phyloP scores from a whole-genome alignment of 768 basidiomycete species.

The Sistotremastrum niveocremeum region DNA sequence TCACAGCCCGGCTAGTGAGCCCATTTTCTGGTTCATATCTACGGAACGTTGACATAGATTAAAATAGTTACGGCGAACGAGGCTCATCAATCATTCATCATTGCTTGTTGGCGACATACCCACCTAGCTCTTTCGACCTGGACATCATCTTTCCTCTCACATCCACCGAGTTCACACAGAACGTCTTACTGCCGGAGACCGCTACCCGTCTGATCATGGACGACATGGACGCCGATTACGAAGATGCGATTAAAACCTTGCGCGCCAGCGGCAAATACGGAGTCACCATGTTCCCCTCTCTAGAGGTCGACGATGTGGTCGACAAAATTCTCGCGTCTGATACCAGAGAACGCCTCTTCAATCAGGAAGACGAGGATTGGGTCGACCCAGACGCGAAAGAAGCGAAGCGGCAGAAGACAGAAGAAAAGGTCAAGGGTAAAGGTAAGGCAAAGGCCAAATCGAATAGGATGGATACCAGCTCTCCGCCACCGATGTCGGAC shows the following conservation, averaged over 20 bases:
- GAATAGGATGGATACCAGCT: no score
- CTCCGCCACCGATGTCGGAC: no score
- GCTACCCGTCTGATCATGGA: slow-evolving; percentile 71
- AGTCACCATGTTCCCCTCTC: slow-evolving; percentile 61
- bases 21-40: background rate
- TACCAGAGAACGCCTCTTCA: no score
- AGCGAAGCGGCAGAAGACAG: no score
- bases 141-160: slow-evolving; percentile 50
- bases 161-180: slow-evolving; percentile 63
- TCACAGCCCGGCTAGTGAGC: slow-evolving; percentile 86
- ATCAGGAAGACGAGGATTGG: no score
- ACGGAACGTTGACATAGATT: background rate
- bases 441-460: no score
- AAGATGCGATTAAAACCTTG: slow-evolving; percentile 40
- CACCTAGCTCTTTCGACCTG: slow-evolving; percentile 41
- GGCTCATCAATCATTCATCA: slow-evolving; percentile 74
- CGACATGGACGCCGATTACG: slow-evolving; percentile 30
- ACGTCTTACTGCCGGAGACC: slow-evolving; percentile 83
- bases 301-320: no score
- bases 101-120: slow-evolving; percentile 63
- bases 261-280: slow-evolving; percentile 75
- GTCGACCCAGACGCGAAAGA: no score
- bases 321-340: no score
- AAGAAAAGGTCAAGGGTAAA: no score
- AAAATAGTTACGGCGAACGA: slow-evolving; percentile 67